Percentiles rank a stretch among this genome's conserved stretches.
Evolutionary conservation across 768 basidiomycete species (phyloP).

Genomic region (Lactarius tabidus): DNA sequence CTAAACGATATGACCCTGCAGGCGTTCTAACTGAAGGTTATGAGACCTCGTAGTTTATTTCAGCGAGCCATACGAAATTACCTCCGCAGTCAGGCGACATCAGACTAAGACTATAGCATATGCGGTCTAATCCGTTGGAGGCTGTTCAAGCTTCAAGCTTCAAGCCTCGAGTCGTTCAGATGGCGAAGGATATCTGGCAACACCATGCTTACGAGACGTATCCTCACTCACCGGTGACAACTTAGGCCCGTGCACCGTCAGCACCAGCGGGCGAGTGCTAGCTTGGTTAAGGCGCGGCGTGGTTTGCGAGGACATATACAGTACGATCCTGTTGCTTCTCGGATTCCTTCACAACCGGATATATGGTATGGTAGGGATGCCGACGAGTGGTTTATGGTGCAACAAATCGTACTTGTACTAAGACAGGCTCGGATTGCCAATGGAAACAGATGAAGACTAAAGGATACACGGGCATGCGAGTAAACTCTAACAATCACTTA

Average conservation of each 20-base stretch:
- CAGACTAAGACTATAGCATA: neutral
- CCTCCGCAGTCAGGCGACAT: neutral
- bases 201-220: neutral
- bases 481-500: slow-evolving; percentile 30
- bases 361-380: neutral
- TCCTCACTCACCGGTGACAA: neutral
- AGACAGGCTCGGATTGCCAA: neutral
- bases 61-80: too few species aligned
- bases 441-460: slow-evolving; percentile 10
- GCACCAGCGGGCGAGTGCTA: neutral
- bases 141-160: neutral
- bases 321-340: neutral
- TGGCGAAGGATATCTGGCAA: neutral
- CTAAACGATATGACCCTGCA: neutral
- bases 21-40: neutral
- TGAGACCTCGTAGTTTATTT: neutral
- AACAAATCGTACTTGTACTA: neutral
- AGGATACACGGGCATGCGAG: slow-evolving; percentile 8
- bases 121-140: neutral
- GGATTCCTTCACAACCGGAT: neutral
- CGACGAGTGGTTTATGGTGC: neutral
- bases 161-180: neutral
- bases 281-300: neutral
- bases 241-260: neutral
- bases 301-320: neutral